Evolutionary conservation across 1,139 yeast species (phyloP), one percentile per base, ranked within the genome.

Genomic region (Geotrichum siamense): DNA sequence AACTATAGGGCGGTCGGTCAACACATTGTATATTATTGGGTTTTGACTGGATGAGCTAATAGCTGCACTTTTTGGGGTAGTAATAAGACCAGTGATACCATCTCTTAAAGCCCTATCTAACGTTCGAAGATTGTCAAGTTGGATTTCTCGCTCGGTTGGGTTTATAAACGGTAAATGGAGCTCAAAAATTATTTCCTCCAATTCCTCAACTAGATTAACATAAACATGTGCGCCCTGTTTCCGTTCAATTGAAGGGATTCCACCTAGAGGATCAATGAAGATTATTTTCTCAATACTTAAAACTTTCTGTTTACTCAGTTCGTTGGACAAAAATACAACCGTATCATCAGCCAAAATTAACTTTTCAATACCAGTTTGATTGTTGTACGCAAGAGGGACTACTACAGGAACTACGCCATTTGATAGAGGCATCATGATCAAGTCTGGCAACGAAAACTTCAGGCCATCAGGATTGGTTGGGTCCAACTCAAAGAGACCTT

Each of bases 1-100:
- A 13, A 91, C 80, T n/a, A 86, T 73, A 1, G 97, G 87, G 44
- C 97, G 69, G 60, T 91, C 97, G 0, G 98, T 91, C 32, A 91
- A 68, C 6, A 91, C 76, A 59, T 91, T 91, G 63, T 87, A 86
- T 9, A 91, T 77, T 31, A 91, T 74, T 0, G 98, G 97, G 59
- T 89, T 86, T 61, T 72, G 61, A 19, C 57, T 55, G 1, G 61
- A 49, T 13, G 61, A 51, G 30, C 57, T 54, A 12, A 60, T 55
- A 2, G 68, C 67, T 1, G 76, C 75, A 23, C 67, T 65, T 9
- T 29, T 32, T 0, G 78, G 76, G 0, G 78, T 72, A 2, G 79
- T 75, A 44, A 75, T 70, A 10, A 75, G 58, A 2, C 79, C 79
- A 0, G 78, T 55, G 63, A 73, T 68, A 49, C 66, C 72, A 52